Conservation (phyloP, 2,329 filamentous ascomycete genomes). For the Paracamarosporium sp. region DNA sequence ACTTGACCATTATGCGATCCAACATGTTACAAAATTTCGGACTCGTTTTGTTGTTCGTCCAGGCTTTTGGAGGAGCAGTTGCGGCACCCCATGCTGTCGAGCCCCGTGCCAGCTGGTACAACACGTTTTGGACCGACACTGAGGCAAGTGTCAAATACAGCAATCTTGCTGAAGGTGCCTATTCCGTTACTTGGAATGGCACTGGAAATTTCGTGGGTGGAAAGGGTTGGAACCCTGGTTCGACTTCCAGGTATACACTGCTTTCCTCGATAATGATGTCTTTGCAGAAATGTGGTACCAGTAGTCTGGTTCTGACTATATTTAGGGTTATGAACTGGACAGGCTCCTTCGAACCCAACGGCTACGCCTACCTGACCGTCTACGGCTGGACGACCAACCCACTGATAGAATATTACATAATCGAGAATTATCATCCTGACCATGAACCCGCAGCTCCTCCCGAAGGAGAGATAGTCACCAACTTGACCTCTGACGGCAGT, state of each 20-base stretch:
- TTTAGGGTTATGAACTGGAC: constrained; percentile 21
- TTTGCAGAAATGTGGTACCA: neutral
- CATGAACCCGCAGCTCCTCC: constrained; percentile 50
- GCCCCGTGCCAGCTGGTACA: neutral
- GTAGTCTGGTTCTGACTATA: neutral
- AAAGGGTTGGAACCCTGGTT: neutral
- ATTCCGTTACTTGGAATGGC: neutral
- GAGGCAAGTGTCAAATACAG: neutral
- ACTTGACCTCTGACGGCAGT: constrained; percentile 52
- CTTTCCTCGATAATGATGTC: neutral
- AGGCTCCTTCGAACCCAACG: constrained; percentile 27
- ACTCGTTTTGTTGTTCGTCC: neutral
- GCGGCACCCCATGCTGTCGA: neutral
- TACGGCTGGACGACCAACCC: constrained; percentile 64
- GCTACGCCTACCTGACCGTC: constrained; percentile 45
- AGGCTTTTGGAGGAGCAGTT: neutral
- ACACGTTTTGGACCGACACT: neutral
- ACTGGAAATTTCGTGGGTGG: neutral
- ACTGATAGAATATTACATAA: constrained; percentile 64
- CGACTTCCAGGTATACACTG: neutral
- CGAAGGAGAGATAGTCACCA: constrained; percentile 57
- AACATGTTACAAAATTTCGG: neutral
- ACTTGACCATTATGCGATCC: neutral
- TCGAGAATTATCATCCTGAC: constrained; percentile 58
- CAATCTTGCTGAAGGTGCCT: neutral